Evolutionary conservation across 192 early-diverging fungal species (phyloP).

Genomic region (Cetraspora pellucida): DNA sequence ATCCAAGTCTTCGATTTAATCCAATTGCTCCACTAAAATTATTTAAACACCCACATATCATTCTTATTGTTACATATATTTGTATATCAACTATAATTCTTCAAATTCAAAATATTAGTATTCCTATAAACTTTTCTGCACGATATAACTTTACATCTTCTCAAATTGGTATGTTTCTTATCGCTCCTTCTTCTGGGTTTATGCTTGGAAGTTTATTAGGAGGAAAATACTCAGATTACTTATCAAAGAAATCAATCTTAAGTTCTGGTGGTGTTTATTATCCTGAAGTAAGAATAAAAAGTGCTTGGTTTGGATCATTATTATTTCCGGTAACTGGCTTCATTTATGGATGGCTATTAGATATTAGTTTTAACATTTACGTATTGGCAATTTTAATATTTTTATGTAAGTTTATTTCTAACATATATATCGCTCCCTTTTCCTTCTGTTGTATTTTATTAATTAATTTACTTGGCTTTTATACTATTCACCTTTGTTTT

Average conservation of each 20-base stretch:
- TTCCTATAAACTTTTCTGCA: not conserved
- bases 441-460: too few relatives aligned
- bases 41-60: not conserved
- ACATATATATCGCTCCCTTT: too few relatives aligned
- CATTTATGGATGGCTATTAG: conserved; percentile 42
- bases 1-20: not conserved
- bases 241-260: conserved; percentile 15
- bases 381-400: conserved; percentile 33
- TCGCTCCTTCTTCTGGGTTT: conserved; percentile 44
- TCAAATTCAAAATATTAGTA: not conserved
- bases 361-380: conserved; percentile 17
- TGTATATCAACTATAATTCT: too few relatives aligned
- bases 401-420: conserved; percentile 4
- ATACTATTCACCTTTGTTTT: too few relatives aligned
- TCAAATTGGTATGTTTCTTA: conserved; percentile 23
- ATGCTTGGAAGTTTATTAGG: conserved; percentile 46
- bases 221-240: conserved; percentile 47
- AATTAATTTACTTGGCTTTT: too few relatives aligned
- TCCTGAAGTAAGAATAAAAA: conserved; percentile 30
- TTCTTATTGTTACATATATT: not conserved
- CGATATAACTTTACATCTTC: conserved; percentile 4
- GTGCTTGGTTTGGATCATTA: conserved; percentile 41
- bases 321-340: conserved; percentile 37
- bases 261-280: not conserved
- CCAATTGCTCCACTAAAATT: conserved; percentile 1